Conservation (phyloP, 2,329 filamentous ascomycete genomes). For the Cercospora zeina region DNA sequence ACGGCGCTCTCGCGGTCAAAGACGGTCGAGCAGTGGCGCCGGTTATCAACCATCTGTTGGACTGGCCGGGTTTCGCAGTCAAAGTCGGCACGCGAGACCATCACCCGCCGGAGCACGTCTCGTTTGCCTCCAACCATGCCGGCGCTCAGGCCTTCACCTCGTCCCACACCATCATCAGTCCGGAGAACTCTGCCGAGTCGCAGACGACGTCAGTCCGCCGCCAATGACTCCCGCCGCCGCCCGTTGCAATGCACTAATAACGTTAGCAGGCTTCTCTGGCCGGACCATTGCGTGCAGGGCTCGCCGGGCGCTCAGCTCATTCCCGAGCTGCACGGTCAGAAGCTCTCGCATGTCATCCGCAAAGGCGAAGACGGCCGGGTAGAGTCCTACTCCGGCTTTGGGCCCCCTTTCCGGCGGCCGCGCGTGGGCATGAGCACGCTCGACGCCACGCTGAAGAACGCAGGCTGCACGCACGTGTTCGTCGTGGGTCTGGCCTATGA, state of each 20-base stretch:
- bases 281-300: conserved; percentile 79
- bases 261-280: conserved; percentile 72
- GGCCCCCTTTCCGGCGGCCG: conserved; percentile 70
- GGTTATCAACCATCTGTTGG: conserved; percentile 72
- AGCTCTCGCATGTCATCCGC: conserved; percentile 66
- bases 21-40: conserved; percentile 69
- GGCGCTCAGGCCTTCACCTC: conserved; percentile 69
- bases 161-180: conserved; percentile 65
- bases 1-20: conserved; percentile 80
- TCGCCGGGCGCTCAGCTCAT: conserved; percentile 72
- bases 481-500: conserved; percentile 84
- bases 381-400: conserved; percentile 95
- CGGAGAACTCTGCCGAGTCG: conserved; percentile 62
- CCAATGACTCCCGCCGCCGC: too few species aligned
- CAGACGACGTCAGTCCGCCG: conserved; percentile 53
- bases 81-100: conserved; percentile 90
- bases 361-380: conserved; percentile 75
- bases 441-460: conserved; percentile 56
- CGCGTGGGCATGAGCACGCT: conserved; percentile 63
- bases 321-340: conserved; percentile 63
- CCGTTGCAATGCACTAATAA: conserved; percentile 3
- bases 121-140: conserved; percentile 79
- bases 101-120: conserved; percentile 80
- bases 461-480: conserved; percentile 73
- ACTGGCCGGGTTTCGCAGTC: conserved; percentile 63